Percentiles rank a stretch among this genome's conserved stretches.
phyloP scores from a whole-genome alignment of 2,329 filamentous ascomycete species.

The Colletotrichum truncatum region DNA sequence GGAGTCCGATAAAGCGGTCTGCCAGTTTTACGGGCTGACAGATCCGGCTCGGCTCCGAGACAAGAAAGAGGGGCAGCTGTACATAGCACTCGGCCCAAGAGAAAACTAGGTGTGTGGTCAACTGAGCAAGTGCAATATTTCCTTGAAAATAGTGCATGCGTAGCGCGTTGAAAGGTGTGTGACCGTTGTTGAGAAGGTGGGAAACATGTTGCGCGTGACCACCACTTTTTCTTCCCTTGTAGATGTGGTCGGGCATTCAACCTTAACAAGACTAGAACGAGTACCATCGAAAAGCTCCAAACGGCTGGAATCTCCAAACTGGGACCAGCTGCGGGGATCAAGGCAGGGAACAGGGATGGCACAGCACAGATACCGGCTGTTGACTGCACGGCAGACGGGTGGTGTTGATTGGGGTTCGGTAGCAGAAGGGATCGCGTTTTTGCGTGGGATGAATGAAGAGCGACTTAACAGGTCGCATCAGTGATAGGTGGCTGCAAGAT shows the following conservation, averaged over 20 bases:
- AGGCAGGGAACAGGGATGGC: constrained; percentile 19
- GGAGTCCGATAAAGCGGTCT: background rate
- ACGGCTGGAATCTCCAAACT: constrained; percentile 14
- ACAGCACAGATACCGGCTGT: constrained; percentile 12
- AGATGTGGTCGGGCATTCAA: constrained; percentile 1
- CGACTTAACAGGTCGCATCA: background rate
- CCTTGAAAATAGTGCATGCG: constrained; percentile 16
- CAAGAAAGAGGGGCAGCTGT: background rate
- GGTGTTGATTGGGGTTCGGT: background rate
- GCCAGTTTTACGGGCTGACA: background rate
- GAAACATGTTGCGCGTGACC: constrained; percentile 1
- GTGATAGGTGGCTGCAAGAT: background rate
- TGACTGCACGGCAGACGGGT: constrained; percentile 12
- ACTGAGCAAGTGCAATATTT: background rate
- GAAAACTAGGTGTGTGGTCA: background rate
- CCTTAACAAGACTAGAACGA: constrained; percentile 1
- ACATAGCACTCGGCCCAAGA: background rate
- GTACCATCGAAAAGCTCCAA: constrained; percentile 5
- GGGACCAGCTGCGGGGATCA: background rate
- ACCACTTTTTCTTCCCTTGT: background rate
- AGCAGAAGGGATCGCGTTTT: background rate
- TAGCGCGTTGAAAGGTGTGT: background rate
- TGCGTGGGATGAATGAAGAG: background rate
- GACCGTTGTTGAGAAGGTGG: background rate
- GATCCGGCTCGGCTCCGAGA: constrained; percentile 20